Evolutionary conservation across 768 basidiomycete genomes (phyloP).

Genomic region (Tricholoma sp.): DNA sequence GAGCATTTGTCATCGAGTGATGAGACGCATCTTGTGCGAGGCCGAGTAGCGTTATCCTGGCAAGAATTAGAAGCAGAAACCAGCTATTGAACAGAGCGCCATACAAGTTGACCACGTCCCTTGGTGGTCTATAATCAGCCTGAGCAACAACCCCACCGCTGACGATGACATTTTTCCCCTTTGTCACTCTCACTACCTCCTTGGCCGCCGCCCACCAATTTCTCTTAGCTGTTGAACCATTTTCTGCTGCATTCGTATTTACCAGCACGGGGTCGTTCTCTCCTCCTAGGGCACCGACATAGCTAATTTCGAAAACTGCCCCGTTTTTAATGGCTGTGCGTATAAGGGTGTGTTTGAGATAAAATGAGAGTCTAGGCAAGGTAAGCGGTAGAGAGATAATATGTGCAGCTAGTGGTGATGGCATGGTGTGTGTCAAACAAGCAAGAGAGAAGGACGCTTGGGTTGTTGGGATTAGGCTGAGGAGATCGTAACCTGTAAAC

Average conservation of each 20-base stretch:
- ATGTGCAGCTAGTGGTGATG: constrained; percentile 73
- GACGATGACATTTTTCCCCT: constrained; percentile 71
- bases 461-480: constrained; percentile 73
- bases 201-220: constrained; percentile 83
- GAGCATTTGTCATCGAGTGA: constrained; percentile 50
- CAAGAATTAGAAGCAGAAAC: neutral
- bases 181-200: constrained; percentile 75
- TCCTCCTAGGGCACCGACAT: constrained; percentile 67
- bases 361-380: constrained; percentile 70
- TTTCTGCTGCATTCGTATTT: constrained; percentile 46
- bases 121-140: constrained; percentile 63
- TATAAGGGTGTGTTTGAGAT: constrained; percentile 79
- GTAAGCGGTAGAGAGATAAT: constrained; percentile 79
- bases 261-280: constrained; percentile 44
- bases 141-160: constrained; percentile 62
- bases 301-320: constrained; percentile 77
- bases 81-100: constrained; percentile 14
- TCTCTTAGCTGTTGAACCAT: constrained; percentile 52
- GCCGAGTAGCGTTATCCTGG: constrained; percentile 62
- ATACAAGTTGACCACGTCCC: constrained; percentile 75
- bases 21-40: constrained; percentile 66
- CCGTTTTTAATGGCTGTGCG: constrained; percentile 80
- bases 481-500: constrained; percentile 67
- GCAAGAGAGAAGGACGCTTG: constrained; percentile 69
- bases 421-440: constrained; percentile 73